A percentile compares a stretch with the other conserved stretches of the same genome.
These are phyloP conservation scores for Rhodomyrtus tomentosa DNA, from an alignment of 345 rosid genomes.

Conservation along the genomic window DNA sequence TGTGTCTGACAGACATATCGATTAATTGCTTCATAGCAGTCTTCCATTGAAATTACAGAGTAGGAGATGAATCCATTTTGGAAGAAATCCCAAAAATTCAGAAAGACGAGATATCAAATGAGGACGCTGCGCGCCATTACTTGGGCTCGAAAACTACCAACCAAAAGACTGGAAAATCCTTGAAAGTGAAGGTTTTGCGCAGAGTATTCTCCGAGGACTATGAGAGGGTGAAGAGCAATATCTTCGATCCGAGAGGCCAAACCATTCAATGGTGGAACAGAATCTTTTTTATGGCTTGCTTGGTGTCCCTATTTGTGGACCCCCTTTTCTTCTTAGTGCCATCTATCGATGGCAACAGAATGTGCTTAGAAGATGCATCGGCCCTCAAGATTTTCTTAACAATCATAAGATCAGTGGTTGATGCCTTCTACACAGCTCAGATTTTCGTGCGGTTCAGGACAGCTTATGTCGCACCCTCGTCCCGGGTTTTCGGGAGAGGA, in stretches of 20 bases:
- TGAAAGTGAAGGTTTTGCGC: not conserved
- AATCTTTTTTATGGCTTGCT: slow-evolving; percentile 22
- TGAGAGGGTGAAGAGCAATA: slow-evolving; percentile 5
- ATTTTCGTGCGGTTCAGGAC: slow-evolving; percentile 25
- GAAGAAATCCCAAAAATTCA: not conserved
- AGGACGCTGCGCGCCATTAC: slow-evolving; percentile 3
- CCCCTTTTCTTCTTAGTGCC: slow-evolving; percentile 30
- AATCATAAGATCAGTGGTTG: slow-evolving; percentile 15
- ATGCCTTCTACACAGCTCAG: slow-evolving; percentile 23
- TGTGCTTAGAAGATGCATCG: slow-evolving; percentile 18
- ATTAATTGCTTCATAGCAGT: not conserved
- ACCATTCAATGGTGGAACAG: slow-evolving; percentile 21
- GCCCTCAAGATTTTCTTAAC: slow-evolving; percentile 14
- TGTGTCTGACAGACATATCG: not conserved
- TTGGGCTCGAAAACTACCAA: not conserved
- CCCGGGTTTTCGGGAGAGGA: slow-evolving; percentile 31
- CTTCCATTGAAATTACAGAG: not conserved
- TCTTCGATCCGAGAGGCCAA: slow-evolving; percentile 33
- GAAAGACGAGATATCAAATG: not conserved
- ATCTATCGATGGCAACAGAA: not conserved
- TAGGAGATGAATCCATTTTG: not conserved
- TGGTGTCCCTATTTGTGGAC: slow-evolving; percentile 24
- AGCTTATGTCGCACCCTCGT: slow-evolving; percentile 30
- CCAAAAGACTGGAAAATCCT: not conserved
- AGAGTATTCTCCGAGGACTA: slow-evolving; percentile 14